Evolutionary conservation across 108 stramenopile species (phyloP).

Genomic region (Bacterosira constricta): DNA sequence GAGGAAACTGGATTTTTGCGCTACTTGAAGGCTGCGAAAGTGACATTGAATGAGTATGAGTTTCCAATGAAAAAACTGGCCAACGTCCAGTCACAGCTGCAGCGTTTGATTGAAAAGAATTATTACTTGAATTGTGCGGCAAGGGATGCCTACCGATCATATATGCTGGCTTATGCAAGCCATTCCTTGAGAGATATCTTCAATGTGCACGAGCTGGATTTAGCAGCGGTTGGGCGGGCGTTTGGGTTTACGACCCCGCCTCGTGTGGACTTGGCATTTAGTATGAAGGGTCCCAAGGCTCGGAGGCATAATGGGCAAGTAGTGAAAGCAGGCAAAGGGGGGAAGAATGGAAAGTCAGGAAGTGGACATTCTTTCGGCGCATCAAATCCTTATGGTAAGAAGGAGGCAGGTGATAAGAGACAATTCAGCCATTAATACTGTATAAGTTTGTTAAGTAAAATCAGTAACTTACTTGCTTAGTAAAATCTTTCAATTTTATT

Average conservation of each 20-base stretch:
- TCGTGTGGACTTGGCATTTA: constrained; percentile 94
- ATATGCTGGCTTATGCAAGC: constrained; percentile 96
- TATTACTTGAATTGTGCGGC: constrained; percentile 97
- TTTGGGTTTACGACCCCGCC: constrained; percentile 99
- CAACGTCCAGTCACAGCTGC: constrained; percentile 94
- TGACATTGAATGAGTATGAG: constrained; percentile 98
- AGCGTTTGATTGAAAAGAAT: constrained; percentile 97
- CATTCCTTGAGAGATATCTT: constrained; percentile 98
- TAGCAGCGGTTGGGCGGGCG: constrained; percentile 91
- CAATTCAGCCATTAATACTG: constrained; percentile 87
- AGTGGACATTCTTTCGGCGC: constrained; percentile 95
- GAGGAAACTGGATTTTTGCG: constrained; percentile 97
- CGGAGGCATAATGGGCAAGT: constrained; percentile 56
- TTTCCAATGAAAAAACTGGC: constrained; percentile 95
- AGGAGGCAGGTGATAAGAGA: constrained; percentile 77
- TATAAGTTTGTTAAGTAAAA: no score
- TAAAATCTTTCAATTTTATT: neutral
- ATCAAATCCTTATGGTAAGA: constrained; percentile 95
- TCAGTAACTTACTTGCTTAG: no score
- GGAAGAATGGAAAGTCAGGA: constrained; percentile 30
- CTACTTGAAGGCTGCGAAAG: constrained; percentile 96
- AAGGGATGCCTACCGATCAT: constrained; percentile 95
- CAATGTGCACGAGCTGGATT: constrained; percentile 96
- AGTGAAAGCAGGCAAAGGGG: constrained; percentile 55
- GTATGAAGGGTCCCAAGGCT: constrained; percentile 75